Base-by-base conservation (phyloP, 202 grass and related monocot genomes). In the Hordeum pubiflorum region DNA sequence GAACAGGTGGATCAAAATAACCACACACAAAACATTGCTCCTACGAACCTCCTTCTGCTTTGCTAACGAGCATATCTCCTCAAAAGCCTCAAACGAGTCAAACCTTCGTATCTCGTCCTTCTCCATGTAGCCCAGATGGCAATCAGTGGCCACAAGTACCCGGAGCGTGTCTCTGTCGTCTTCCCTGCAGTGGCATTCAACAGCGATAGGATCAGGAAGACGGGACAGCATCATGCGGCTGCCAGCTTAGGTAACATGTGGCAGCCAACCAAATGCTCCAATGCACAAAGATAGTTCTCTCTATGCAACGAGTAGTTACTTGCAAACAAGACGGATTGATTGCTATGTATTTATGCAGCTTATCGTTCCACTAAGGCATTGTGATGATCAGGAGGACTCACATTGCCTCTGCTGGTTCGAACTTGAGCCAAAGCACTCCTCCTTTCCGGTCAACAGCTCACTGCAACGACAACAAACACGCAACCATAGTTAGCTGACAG, bases 41-140 rank as follows among this genome's bases (percentile, higher is more conserved):
- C 17, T 76, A 70, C 56, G 9, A 71, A 94, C 94, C 94, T 97
- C 81, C 22, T 93, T 91, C 79, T 97, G 85, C 69, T 91, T 85
- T 0, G 89, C 91, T 34, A 97, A 85, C 7, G 91, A 90, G 48
- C 94, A 97, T 77, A 97, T 93, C 69, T 97, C 91, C 76, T 97
- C 91, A 77, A 97, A 97, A 26, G 94, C 91, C 77, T 88, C 87
- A 62, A 97, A 97, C 6, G 91, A 97, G 73, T 97, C 94, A 8
- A 93, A 91, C 60, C 94, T 90, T 4, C 91, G 89, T 79, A 94
- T 86, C 89, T 97, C 94, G 33, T 97, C 94, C 88, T 94, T 97
- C 74, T 97, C 94, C 91, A 94, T 93, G 63, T 94, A 97, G 21
- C 94, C 94, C 37, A 97, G 80, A 87, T 97, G 94, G 70, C 94